Evolutionary conservation across 2,329 filamentous ascomycete species (phyloP), one percentile per base, ranked within the genome.

Genomic region (Penicillium janthinellum): DNA sequence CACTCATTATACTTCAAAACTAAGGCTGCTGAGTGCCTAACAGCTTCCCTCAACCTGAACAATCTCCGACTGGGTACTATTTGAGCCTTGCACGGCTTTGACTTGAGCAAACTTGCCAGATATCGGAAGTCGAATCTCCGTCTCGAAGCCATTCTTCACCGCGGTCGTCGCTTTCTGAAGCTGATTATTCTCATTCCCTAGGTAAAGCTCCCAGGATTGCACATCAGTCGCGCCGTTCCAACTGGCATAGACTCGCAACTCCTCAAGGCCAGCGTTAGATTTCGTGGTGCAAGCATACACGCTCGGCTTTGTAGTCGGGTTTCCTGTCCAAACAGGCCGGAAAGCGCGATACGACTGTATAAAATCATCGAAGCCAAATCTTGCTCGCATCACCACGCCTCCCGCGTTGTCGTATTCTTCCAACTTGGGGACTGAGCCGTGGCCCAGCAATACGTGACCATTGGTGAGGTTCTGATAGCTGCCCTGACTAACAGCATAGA

Each of bases 211-310:
- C 63, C 61, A 65, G 5, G 54, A 20, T 25, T 54, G 45, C 12
- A 66, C 60, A 38, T 73, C 71, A 7, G 73, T 76, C 15, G 72
- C 73, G 4, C 72, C 72, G 51, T 73, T 71, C 73, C 75, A 76
- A 63, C 73, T 76, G 60, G 74, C 74, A 63, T 73, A 73, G 10
- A 73, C 63, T 31, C 61, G 61, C 1, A 54, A 57, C 58, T 28
- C 50, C 10, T 44, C 54, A n/a, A 39, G 37, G 42, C 35, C 22
- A 2, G 45, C 34, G 1, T 44, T 39, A 7, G 56, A 44, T 15
- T 38, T 35, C 20, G 56, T 42, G 55, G 41, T 15, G 44, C 63
- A 65, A 38, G 62, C 63, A 35, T 59, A 49, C 3, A 56, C 60
- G 44, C 53, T 39, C 11, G 64, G 64, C 17, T 49, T 52, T 4